Evolutionary conservation across 148 eudicot species (phyloP), one percentile per base, ranked within the genome.

Genomic region (Spergularia bocconei): DNA sequence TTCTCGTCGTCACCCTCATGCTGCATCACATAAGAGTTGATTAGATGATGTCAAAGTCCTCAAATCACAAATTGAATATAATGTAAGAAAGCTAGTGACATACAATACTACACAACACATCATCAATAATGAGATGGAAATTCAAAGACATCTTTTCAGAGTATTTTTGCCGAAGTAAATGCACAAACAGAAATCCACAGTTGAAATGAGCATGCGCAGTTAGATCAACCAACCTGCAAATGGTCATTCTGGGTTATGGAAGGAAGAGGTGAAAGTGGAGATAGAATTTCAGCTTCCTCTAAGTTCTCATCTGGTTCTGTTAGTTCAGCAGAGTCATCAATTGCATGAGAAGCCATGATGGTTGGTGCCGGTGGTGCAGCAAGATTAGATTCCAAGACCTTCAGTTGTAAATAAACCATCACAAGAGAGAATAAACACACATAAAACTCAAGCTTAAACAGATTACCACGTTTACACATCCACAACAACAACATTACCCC

Each of bases 291-390:
- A 68, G 66, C 78, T 9, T 56, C 78, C 25, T 78, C 87, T 36
- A 48, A 14, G 78, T 75, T 78, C 11, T 88, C 91, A 56, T 86
- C 88, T 60, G 48, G 56, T 59, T 86, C 92, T 50, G 47, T 77
- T 74, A 85, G 79, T 75, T 88, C 93, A 70, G 67, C 75, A 67
- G 78, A 82, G 55, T 89, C 97, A 78, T 91, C 92, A 41, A 63
- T 72, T 21, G 88, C 88, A 85, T 89, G 87, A 75, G 97, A 92
- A 83, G 96, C 97, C 86, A 91, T 88, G 81, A 97, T 84, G 67
- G 94, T 93, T 52, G 89, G 81, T 69, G 97, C 36, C 36, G 2
- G 93, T 56, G 79, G 74, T 59, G 67, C 17, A 5, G 63, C 11
- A 3, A 69, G 52, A 78, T 79, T 82, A 10, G 79, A 63, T 38